Evolutionary conservation across 805 yeast genomes (phyloP).

Genomic region (Schwanniomyces pseudopolymorphus): DNA sequence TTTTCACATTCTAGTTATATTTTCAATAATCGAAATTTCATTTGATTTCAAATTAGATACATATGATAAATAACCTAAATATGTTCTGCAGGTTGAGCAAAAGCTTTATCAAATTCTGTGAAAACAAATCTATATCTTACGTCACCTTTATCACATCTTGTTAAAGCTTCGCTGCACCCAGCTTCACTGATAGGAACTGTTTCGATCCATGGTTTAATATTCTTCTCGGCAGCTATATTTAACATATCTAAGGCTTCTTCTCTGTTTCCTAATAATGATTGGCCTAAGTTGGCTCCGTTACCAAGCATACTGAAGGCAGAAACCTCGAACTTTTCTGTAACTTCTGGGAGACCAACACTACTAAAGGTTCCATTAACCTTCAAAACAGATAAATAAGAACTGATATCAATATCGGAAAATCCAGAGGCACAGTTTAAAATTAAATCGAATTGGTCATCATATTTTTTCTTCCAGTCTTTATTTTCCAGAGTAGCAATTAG

Average conservation of each 20-base stretch:
- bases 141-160: conserved; percentile 53
- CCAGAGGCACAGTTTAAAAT: conserved; percentile 52
- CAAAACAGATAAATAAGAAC: conserved; percentile 22
- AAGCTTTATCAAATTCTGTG: conserved; percentile 48
- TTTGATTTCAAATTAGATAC: neutral
- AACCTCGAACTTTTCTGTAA: conserved; percentile 43
- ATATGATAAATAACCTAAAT: neutral
- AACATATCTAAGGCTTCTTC: conserved; percentile 65
- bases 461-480: conserved; percentile 37
- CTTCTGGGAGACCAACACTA: conserved; percentile 64
- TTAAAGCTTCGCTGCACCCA: conserved; percentile 53
- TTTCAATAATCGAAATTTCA: neutral
- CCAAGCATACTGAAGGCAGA: conserved; percentile 52
- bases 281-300: conserved; percentile 21
- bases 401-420: neutral
- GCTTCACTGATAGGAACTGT: conserved; percentile 52
- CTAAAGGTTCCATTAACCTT: conserved; percentile 59
- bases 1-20: neutral
- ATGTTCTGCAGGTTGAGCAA: neutral
- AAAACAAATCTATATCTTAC: conserved; percentile 64
- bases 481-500: conserved; percentile 52
- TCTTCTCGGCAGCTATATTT: conserved; percentile 57
- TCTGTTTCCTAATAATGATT: conserved; percentile 50
- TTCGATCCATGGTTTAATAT: conserved; percentile 64
- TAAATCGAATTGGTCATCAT: conserved; percentile 44